Base-by-base conservation (phyloP, 2,329 filamentous ascomycete species). In the Colletotrichum incanum region DNA sequence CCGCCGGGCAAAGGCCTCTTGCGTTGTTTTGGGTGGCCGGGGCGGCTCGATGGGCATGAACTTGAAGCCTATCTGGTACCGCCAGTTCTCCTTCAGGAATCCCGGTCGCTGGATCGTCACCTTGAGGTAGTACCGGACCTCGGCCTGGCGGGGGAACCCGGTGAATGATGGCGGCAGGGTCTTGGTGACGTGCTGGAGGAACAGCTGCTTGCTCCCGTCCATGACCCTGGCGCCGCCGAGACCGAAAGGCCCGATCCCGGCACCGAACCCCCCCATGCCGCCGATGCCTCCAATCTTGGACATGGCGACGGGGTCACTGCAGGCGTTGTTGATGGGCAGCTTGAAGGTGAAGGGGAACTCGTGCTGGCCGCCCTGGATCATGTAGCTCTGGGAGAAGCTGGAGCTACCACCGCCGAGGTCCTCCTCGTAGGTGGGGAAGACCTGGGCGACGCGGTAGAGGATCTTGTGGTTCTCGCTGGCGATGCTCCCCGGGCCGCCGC, bases 31-130 rank as follows among this genome's bases (percentile, higher is more conserved):
- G 5, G 88, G 85, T 0, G 91, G 90, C 52, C 95, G 88, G 0
- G 96, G 95, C 7, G 94, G 94, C 81, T 99, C 96, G 76, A 98
- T 96, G 5, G 96, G 96, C 47, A 98, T 87, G 80, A 99, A 96
- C 71, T 94, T 96, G 83, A 98, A 93, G 45, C 91, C 90, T 45
- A 87, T 78, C 74, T 89, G 85, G 74, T 87, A 86, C 26, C 95
- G 88, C 81, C 94, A 93, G 78, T 98, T 98, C 83, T 98, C 95
- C 79, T 96, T 96, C 82, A 97, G 94, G 71, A 98, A 88, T 18
- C 93, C 92, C 0, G 95, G 94, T n/a, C 95, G 88, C 78, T 95
- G 94, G 7, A 98, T 91, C 0, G 96, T 98, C n/a, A 93, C 94
- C 81, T 99, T 99, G 79, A 98, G 88, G 80, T 94, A 99, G 83